A percentile compares a stretch with the other conserved stretches of the same genome.
Conservation (phyloP, 2,329 filamentous ascomycete species). For the Sporothrix brasiliensis region DNA sequence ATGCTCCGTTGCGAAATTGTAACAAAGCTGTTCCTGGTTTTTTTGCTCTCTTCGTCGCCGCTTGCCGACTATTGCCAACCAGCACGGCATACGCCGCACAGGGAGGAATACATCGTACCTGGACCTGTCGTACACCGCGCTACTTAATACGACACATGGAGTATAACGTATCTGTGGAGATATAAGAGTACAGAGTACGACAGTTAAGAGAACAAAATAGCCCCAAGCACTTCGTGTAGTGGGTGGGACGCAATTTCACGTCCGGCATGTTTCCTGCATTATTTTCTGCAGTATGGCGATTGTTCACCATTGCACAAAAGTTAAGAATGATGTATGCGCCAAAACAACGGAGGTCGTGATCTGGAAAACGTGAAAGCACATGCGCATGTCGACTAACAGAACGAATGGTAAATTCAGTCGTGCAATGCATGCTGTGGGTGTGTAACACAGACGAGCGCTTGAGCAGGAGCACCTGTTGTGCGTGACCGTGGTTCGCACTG, state of each 20-base stretch:
- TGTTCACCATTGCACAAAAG: constrained; percentile 12
- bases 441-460: neutral
- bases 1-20: constrained; percentile 7
- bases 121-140: neutral
- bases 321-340: neutral
- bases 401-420: neutral
- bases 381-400: too few species aligned
- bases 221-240: neutral
- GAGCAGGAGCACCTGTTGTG: neutral
- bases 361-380: neutral
- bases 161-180: neutral
- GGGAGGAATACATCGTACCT: neutral
- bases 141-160: too few species aligned
- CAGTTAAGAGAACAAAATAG: neutral
- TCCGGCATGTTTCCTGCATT: neutral
- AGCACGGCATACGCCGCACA: neutral
- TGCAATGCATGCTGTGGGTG: neutral
- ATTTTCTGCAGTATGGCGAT: neutral
- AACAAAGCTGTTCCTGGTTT: neutral
- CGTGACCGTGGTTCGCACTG: neutral
- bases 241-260: constrained; percentile 20
- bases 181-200: neutral
- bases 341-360: constrained; percentile 1
- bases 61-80: neutral
- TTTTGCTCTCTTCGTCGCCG: neutral